A percentile compares a stretch with the other conserved stretches of the same genome.
phyloP scores from a whole-genome alignment of 1,284 basidiomycete genomes.

The Ganoderma sp. region DNA sequence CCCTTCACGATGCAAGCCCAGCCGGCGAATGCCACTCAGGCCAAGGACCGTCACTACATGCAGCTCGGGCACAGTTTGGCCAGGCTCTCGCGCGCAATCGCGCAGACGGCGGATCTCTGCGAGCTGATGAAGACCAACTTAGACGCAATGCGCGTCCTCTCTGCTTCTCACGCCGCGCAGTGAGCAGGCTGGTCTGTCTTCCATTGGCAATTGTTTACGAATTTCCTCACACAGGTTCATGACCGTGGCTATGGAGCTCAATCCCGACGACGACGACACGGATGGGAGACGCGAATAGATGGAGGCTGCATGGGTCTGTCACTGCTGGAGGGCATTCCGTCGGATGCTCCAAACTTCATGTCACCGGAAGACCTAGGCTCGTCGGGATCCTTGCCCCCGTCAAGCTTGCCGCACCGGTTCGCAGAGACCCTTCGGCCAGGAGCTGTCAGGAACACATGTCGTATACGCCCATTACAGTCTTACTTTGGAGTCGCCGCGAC shows the following conservation, averaged over 20 bases:
- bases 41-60: constrained; percentile 74
- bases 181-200: constrained; percentile 41
- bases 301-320: neutral
- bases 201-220: neutral
- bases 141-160: constrained; percentile 72
- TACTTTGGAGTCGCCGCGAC: neutral
- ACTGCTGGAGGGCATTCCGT: neutral
- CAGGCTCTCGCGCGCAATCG: constrained; percentile 64
- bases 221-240: constrained; percentile 54
- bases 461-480: neutral
- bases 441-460: neutral
- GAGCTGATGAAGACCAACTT: constrained; percentile 73
- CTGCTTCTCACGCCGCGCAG: constrained; percentile 76
- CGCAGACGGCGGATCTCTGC: constrained; percentile 72
- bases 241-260: constrained; percentile 64
- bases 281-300: constrained; percentile 8
- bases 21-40: constrained; percentile 67
- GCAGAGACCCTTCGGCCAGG: neutral
- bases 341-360: neutral
- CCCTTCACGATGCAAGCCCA: constrained; percentile 35
- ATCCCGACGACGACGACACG: constrained; percentile 48
- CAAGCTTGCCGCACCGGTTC: neutral
- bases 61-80: constrained; percentile 68
- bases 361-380: neutral
- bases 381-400: neutral